Evolutionary conservation across 352 stramenopile genomes (phyloP).

Genomic region (Globisporangium spiculum): DNA sequence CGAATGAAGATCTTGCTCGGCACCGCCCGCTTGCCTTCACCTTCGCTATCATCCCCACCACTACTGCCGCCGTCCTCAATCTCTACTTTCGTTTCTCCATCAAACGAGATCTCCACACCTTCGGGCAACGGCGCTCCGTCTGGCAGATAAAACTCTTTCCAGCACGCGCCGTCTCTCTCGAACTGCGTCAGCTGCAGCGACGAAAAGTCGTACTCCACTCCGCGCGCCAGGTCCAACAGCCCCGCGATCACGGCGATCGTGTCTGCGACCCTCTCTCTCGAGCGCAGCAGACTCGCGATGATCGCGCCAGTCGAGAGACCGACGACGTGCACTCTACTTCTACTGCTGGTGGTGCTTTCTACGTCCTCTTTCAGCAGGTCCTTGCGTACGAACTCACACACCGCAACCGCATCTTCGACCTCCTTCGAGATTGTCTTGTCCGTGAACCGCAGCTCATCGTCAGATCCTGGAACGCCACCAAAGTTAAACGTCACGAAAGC

Average conservation of each 20-base stretch:
- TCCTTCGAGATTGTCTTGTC: conserved; percentile 62
- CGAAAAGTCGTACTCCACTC: conserved; percentile 61
- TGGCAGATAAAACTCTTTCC: conserved; percentile 70
- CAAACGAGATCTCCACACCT: conserved; percentile 37
- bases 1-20: conserved; percentile 54
- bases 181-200: conserved; percentile 43
- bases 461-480: conserved; percentile 62
- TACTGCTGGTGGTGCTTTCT: too few species aligned
- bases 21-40: too few species aligned
- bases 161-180: conserved; percentile 38
- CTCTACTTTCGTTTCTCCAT: conserved; percentile 31
- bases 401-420: conserved; percentile 48
- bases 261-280: conserved; percentile 33
- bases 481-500: conserved; percentile 73
- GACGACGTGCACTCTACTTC: conserved; percentile 47
- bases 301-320: conserved; percentile 76
- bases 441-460: conserved; percentile 40
- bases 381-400: conserved; percentile 47
- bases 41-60: too few species aligned
- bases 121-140: conserved; percentile 34
- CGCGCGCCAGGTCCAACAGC: conserved; percentile 43
- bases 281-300: conserved; percentile 52
- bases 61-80: too few species aligned
- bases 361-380: conserved; percentile 32
- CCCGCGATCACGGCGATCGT: conserved; percentile 61